Evolutionary conservation across 2,329 filamentous ascomycete species (phyloP).

Genomic region (Blastomyces gilchristii): DNA sequence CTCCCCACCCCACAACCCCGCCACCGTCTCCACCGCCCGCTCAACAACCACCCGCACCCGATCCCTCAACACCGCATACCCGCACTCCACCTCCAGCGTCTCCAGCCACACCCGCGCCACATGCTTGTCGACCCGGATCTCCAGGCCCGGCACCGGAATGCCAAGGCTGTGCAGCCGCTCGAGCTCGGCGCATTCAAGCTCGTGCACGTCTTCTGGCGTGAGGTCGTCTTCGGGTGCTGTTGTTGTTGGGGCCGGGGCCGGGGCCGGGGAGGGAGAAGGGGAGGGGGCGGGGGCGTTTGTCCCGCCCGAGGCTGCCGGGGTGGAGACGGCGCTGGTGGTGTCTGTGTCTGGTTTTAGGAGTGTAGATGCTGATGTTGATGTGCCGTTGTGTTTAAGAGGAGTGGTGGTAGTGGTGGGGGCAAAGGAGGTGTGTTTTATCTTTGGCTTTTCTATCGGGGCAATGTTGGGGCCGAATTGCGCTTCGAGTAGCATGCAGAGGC

Average conservation of each 20-base stretch:
- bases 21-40: conserved; percentile 75
- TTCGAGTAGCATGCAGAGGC: conserved; percentile 92
- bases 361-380: conserved; percentile 1
- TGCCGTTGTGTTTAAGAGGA: neutral
- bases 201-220: conserved; percentile 35
- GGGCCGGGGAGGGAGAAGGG: neutral
- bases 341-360: conserved; percentile 11
- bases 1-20: conserved; percentile 48
- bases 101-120: conserved; percentile 86
- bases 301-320: conserved; percentile 8
- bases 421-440: conserved; percentile 23
- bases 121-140: conserved; percentile 79
- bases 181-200: conserved; percentile 57
- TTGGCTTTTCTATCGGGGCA: conserved; percentile 60
- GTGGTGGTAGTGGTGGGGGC: conserved; percentile 8
- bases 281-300: neutral
- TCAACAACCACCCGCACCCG: conserved; percentile 72
- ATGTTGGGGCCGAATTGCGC: conserved; percentile 90
- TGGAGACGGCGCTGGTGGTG: conserved; percentile 7
- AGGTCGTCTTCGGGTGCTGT: neutral
- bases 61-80: conserved; percentile 60
- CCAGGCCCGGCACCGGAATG: conserved; percentile 80
- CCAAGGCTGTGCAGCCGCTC: conserved; percentile 70
- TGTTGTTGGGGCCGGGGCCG: neutral
- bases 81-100: conserved; percentile 79